Percentiles rank a stretch among this genome's conserved stretches.
Evolutionary conservation across 441 rosid genomes (phyloP).

Genomic region (Daphne laureola): DNA sequence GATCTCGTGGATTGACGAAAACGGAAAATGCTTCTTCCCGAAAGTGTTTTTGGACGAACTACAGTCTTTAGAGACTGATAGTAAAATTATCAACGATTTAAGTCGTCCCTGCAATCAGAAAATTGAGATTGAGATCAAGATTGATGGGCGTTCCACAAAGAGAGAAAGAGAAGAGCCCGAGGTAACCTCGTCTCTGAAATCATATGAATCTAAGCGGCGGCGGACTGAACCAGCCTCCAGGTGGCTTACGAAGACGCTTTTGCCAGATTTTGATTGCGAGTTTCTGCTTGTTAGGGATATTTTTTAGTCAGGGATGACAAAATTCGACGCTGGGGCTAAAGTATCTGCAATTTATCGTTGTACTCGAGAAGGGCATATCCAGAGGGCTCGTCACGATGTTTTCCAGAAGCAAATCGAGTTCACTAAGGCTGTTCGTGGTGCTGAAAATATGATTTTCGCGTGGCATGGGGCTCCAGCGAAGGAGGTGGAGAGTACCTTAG

Average conservation of each 20-base stretch:
- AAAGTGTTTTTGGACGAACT: conserved; percentile 17
- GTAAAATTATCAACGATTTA: neutral
- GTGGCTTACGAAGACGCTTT: conserved; percentile 28
- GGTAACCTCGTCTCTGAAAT: conserved; percentile 22
- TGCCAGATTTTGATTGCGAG: conserved; percentile 18
- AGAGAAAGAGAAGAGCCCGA: conserved; percentile 32
- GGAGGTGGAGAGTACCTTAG: conserved; percentile 21
- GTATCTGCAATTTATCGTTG: conserved; percentile 34
- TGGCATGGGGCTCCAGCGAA: conserved; percentile 36
- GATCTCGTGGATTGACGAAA: conserved; percentile 44
- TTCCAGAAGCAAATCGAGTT: conserved; percentile 29
- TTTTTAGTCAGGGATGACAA: conserved; percentile 21
- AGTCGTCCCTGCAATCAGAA: neutral
- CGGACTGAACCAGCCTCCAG: conserved; percentile 12
- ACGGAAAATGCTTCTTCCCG: conserved; percentile 36
- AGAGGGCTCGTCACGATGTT: conserved; percentile 24
- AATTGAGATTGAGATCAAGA: conserved; percentile 18
- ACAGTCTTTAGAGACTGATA: conserved; percentile 1
- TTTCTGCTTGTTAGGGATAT: conserved; percentile 18
- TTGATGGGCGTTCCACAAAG: conserved; percentile 15
- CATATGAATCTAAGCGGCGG: conserved; percentile 19
- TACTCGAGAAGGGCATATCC: conserved; percentile 12
- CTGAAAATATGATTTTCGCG: conserved; percentile 26
- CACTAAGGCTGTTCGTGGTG: conserved; percentile 22
- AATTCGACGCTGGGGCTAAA: conserved; percentile 14